These are phyloP conservation scores for Saccharomyces uvarum DNA, from an alignment of 1,139 yeast genomes.

Conservation along the genomic window DNA sequence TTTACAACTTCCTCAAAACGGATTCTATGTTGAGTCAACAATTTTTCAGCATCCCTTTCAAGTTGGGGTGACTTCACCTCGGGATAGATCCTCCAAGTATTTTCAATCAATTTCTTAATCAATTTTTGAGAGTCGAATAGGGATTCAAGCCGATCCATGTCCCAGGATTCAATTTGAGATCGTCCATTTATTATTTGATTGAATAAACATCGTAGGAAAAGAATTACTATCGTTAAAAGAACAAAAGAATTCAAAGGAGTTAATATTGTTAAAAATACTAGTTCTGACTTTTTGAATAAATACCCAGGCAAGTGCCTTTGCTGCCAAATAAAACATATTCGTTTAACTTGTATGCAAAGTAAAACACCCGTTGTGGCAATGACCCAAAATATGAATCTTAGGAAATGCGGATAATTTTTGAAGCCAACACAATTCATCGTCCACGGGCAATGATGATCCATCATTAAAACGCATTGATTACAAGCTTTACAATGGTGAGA, in stretches of 20 bases:
- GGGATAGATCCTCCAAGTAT: slow-evolving; percentile 18
- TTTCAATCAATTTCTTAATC: slow-evolving; percentile 21
- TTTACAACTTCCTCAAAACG: slow-evolving; percentile 38
- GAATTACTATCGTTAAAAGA: slow-evolving; percentile 46
- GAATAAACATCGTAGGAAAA: slow-evolving; percentile 54
- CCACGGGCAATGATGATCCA: slow-evolving; percentile 93
- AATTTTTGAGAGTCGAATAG: slow-evolving; percentile 19
- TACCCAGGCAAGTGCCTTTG: slow-evolving; percentile 54
- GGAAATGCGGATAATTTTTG: slow-evolving; percentile 70
- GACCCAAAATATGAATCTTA: slow-evolving; percentile 70
- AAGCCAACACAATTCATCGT: slow-evolving; percentile 79
- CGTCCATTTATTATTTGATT: slow-evolving; percentile 59
- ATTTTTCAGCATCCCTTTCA: slow-evolving; percentile 11
- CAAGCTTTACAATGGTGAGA: slow-evolving; percentile 72
- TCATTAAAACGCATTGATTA: slow-evolving; percentile 54
- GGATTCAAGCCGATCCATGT: slow-evolving; percentile 67
- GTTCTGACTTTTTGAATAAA: slow-evolving; percentile 45
- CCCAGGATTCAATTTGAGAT: slow-evolving; percentile 93
- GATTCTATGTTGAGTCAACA: slow-evolving; percentile 11
- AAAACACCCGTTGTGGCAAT: slow-evolving; percentile 48
- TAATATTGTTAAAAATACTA: slow-evolving; percentile 50
- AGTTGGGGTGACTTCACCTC: slow-evolving; percentile 8
- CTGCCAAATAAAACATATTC: slow-evolving; percentile 43
- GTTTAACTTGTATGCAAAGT: slow-evolving; percentile 37
- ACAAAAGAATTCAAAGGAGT: slow-evolving; percentile 55